Evolutionary conservation across 1,139 yeast genomes (phyloP), one percentile per base, ranked within the genome.

Genomic region (Diutina catenulata): DNA sequence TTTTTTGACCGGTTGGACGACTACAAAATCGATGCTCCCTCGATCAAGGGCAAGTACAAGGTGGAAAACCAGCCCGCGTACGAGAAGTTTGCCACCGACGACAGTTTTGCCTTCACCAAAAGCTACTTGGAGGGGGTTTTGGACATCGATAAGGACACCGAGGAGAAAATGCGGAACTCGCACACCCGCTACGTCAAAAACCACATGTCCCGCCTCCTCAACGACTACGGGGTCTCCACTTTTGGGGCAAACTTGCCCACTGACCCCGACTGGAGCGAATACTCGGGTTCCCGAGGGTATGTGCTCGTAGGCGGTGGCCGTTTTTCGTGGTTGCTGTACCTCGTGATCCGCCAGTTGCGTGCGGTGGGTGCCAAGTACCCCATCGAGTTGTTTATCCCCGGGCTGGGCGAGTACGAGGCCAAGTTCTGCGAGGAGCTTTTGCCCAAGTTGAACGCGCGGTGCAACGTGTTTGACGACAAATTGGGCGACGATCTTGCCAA

Each of bases 381-480:
- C 4, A 59, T 65, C 31, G 73, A 67, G 47, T 49, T 68, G 28
- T 66, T 79, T 46, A 63, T 80, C 39, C 78, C 86, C 3, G 57
- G 68, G 8, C 50, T 55, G 19, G 62, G 55, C 2, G 76, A 71
- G 36, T 67, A 67, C 43, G 78, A 75, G 45, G 49, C 51, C 18
- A 63, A 70, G 9, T 74, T 74, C 43, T 76, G 81, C 58, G 70
- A 72, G 38, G 52, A 50, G 13, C 50, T 74, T 26, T 50, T 74
- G 39, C 78, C 80, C 1, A 50, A 53, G 36, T 59, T 64, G 44
- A 70, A 75, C 45, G 80, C 78, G 10, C 61, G 68, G 42, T 77
- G 83, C 62, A 64, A 71, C 45, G 59, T 68, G 21, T 60, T 71
- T 47, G 65, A 64, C 40, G 57, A 51, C n/a, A 38, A 41, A 0